A percentile compares a stretch with the other conserved stretches of the same genome.
phyloP scores from a whole-genome alignment of 1,139 yeast species.

The Kodamaea derodonti region DNA sequence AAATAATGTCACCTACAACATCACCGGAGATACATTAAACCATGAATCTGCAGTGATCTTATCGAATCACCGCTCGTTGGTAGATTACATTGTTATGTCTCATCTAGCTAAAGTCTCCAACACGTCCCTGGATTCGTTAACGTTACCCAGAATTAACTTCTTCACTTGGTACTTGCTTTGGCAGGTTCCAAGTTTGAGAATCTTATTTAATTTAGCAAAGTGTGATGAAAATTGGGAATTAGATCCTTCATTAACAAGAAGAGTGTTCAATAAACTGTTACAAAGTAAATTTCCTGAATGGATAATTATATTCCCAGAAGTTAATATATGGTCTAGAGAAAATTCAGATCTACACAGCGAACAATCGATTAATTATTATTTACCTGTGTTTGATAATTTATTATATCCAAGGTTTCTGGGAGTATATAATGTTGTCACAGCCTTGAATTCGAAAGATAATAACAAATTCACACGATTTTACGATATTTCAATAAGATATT shows the following conservation, averaged over 20 bases:
- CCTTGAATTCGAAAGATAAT: conserved; percentile 32
- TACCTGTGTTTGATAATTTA: conserved; percentile 50
- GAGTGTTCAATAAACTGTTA: conserved; percentile 22
- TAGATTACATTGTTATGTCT: conserved; percentile 51
- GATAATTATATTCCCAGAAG: conserved; percentile 70
- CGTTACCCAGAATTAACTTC: conserved; percentile 44
- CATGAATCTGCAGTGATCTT: conserved; percentile 46
- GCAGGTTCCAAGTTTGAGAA: conserved; percentile 47
- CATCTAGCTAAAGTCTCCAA: conserved; percentile 33
- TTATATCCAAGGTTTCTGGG: conserved; percentile 67
- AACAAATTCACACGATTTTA: conserved; percentile 40
- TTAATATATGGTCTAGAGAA: conserved; percentile 55
- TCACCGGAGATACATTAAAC: conserved; percentile 42
- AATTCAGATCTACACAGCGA: conserved; percentile 45
- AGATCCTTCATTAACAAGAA: conserved; percentile 25
- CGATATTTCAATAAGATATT: conserved; percentile 51
- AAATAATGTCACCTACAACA: conserved; percentile 32
- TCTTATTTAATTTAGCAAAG: conserved; percentile 40
- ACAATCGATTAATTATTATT: conserved; percentile 47
- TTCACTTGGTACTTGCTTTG: conserved; percentile 62
- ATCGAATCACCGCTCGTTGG: conserved; percentile 53
- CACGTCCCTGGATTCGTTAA: conserved; percentile 8
- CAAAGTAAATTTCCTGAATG: conserved; percentile 40
- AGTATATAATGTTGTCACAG: conserved; percentile 44
- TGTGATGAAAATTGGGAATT: conserved; percentile 67